phyloP scores from a whole-genome alignment of 768 basidiomycete species.

The Lactifluus volemus region DNA sequence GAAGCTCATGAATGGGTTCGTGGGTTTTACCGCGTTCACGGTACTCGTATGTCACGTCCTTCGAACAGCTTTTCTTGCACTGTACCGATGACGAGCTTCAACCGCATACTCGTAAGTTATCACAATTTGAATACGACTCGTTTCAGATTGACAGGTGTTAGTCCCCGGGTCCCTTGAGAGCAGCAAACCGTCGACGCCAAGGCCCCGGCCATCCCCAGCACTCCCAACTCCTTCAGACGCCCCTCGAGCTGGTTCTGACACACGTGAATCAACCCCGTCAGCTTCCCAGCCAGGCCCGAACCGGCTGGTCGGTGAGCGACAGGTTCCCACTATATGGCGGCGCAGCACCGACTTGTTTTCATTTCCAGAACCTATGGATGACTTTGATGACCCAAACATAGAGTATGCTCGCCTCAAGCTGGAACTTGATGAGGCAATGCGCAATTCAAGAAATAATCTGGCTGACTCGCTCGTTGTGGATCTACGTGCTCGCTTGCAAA shows the following conservation, averaged over 20 bases:
- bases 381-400: constrained; percentile 40
- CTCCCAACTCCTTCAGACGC: not conserved
- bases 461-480: constrained; percentile 28
- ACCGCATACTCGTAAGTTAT: constrained; percentile 29
- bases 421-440: constrained; percentile 37
- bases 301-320: not conserved
- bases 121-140: not conserved
- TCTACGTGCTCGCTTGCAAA: constrained; percentile 39
- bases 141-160: not conserved
- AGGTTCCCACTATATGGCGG: no score
- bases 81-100: constrained; percentile 53
- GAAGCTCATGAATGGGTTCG: constrained; percentile 88
- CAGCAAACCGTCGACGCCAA: not conserved
- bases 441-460: constrained; percentile 23
- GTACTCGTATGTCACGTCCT: not conserved
- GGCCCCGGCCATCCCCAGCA: not conserved
- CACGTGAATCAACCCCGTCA: not conserved
- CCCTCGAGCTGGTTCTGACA: not conserved
- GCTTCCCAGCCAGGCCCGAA: not conserved
- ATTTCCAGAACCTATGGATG: constrained; percentile 5
- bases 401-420: constrained; percentile 59
- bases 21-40: not conserved
- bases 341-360: not conserved
- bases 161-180: not conserved
- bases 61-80: constrained; percentile 51